Conservation (phyloP, 192 early-diverging fungal genomes). For the Coemansia sp. region DNA sequence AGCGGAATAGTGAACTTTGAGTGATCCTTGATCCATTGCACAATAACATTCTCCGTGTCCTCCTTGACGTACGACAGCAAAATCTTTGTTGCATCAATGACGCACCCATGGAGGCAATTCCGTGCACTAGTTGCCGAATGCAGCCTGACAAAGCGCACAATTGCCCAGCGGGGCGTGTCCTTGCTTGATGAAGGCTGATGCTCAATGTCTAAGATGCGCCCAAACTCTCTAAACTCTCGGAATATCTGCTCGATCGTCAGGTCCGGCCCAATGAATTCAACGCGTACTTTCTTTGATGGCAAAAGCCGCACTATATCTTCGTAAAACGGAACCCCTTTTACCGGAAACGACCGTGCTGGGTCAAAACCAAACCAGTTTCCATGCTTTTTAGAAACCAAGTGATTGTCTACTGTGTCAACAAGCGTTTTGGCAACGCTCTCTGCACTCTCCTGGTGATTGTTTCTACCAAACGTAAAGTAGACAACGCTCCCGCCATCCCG, state of each 20-base stretch:
- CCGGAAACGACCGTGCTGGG: conserved; percentile 63
- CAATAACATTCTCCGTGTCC: conserved; percentile 59
- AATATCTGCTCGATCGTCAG: conserved; percentile 69
- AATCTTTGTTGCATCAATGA: conserved; percentile 66
- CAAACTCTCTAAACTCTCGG: conserved; percentile 73
- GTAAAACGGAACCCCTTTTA: conserved; percentile 68
- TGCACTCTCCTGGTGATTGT: conserved; percentile 13
- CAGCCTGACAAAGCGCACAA: conserved; percentile 75
- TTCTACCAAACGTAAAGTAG: conserved; percentile 36
- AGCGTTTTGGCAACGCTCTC: conserved; percentile 18
- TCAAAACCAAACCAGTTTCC: conserved; percentile 67
- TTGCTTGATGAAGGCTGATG: conserved; percentile 64
- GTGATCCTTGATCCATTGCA: conserved; percentile 73
- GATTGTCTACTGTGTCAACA: conserved; percentile 35
- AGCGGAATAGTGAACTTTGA: conserved; percentile 76
- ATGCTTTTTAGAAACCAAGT: conserved; percentile 50
- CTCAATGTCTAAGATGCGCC: conserved; percentile 79
- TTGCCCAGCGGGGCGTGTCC: conserved; percentile 76
- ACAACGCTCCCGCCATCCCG: conserved; percentile 52
- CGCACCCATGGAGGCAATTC: conserved; percentile 87
- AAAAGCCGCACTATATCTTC: conserved; percentile 66
- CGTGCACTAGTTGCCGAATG: conserved; percentile 88
- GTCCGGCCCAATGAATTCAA: conserved; percentile 80
- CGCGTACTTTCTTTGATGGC: conserved; percentile 56
- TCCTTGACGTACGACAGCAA: conserved; percentile 62